Evolutionary conservation across 2,329 filamentous ascomycete species (phyloP), one percentile per base, ranked within the genome.

Genomic region (Aspergillus puulaauensis): DNA sequence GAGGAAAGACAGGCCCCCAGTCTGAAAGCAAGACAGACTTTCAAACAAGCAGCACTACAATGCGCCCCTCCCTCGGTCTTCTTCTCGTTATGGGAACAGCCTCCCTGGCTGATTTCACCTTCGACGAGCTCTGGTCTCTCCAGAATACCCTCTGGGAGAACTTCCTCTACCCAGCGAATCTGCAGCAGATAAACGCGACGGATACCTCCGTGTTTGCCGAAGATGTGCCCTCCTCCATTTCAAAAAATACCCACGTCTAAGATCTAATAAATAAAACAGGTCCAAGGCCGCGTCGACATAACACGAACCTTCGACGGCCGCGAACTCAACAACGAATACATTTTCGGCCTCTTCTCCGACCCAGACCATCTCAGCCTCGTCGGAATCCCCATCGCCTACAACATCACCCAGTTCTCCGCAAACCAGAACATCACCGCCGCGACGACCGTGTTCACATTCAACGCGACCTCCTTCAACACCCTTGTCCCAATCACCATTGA

Each of bases 251-350:
- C 21, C 21, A 21, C 1, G 21, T 1, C 21, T 3, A 21, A n/a
- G n/a, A 21, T 12, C 17, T 44, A 15, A 45, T 11, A 4, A 37
- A 4, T 27, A 1, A n/a, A n/a, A 5, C 15, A 68, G 59, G 47
- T 77, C 76, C 40, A 82, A 55, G 60, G 60, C 33, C 60, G 57
- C 12, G 57, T 62, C 17, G 57, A 62, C 43, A 57, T 60, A 37
- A 62, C 60, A 1, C 54, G 57, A 0, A 53, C 55, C 8, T 61
- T 60, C 27, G 49, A 61, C 23, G 58, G 61, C 33, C 52, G 53
- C 43, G 52, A 58, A 7, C 53, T 62, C 2, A 62, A 62, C 44
- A 60, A 45, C 4, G 57, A 62, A 31, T 60, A 62, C 23, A 56
- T 62, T 6, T 60, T 60, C 24, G 65, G 65, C 2, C 63, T 68